Evolutionary conservation across 257 asterid genomes (phyloP).

Genomic region (Solanum medicagineum): DNA sequence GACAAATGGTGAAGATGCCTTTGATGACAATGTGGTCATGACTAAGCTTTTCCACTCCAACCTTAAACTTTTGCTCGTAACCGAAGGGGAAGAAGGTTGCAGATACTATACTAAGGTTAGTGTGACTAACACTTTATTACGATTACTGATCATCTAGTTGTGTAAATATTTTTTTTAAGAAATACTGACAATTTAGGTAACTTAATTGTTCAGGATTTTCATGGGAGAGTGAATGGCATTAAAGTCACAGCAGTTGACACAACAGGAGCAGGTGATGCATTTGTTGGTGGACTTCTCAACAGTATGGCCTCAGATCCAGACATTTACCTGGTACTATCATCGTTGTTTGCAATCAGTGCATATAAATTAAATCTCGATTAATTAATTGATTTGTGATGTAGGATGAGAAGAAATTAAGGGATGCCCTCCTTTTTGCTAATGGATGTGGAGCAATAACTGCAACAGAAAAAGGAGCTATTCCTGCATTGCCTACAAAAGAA

Average conservation of each 20-base stretch:
- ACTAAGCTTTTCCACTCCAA: conserved; percentile 17
- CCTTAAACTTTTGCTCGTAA: conserved; percentile 21
- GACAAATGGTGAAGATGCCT: conserved; percentile 22
- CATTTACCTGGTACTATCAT: conserved; percentile 35
- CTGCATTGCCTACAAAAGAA: conserved; percentile 26
- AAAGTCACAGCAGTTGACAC: conserved; percentile 22
- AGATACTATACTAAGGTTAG: conserved; percentile 13
- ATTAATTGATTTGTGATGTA: neutral
- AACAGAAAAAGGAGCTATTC: conserved; percentile 38
- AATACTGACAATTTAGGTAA: neutral
- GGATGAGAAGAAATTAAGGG: neutral
- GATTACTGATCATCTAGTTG: neutral
- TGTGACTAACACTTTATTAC: neutral
- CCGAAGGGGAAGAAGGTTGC: conserved; percentile 23
- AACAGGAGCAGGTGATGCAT: conserved; percentile 83
- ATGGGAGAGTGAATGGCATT: conserved; percentile 15
- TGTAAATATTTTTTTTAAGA: neutral
- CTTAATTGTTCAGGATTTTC: conserved; percentile 12
- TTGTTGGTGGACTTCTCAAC: conserved; percentile 64
- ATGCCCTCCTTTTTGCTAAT: neutral
- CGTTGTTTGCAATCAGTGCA: neutral
- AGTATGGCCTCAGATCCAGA: conserved; percentile 45
- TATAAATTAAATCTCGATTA: neutral
- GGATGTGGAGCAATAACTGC: neutral
- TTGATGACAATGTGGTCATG: conserved; percentile 20